These are phyloP conservation scores for Neophaeococcomyces aloes DNA, from an alignment of 2,329 filamentous ascomycete species.

Conservation along the genomic window DNA sequence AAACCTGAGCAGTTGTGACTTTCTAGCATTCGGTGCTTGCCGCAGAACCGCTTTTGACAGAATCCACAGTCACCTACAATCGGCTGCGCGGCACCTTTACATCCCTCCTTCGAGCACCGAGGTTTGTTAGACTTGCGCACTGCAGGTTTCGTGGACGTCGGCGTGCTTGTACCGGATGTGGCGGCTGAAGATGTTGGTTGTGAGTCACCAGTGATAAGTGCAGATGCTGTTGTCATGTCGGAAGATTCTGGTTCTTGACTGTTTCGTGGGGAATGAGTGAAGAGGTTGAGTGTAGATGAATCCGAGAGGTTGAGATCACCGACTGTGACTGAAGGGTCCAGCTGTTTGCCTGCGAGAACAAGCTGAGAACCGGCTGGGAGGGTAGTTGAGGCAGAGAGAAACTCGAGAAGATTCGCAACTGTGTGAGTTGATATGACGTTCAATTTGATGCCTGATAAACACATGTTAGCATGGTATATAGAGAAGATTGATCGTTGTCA, in stretches of 20 bases:
- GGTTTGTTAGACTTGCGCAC: constrained; percentile 41
- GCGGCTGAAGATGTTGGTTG: constrained; percentile 32
- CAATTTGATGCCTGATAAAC: constrained; percentile 43
- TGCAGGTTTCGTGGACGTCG: constrained; percentile 37
- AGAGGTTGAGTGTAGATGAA: constrained; percentile 24
- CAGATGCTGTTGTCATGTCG: constrained; percentile 28
- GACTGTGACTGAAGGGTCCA: constrained; percentile 26
- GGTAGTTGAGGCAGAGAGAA: constrained; percentile 49
- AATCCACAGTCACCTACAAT: constrained; percentile 96
- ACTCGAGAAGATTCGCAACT: constrained; percentile 44
- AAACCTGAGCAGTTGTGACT: constrained; percentile 87
- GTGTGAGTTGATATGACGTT: constrained; percentile 45
- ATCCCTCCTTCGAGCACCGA: constrained; percentile 80
- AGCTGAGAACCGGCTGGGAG: constrained; percentile 43
- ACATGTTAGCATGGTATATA: constrained; percentile 18
- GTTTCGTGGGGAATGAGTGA: constrained; percentile 28
- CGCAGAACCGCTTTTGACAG: constrained; percentile 88
- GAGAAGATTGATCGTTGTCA: constrained; percentile 7
- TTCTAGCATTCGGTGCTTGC: constrained; percentile 86
- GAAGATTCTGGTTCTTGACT: constrained; percentile 9
- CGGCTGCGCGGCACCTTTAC: constrained; percentile 75
- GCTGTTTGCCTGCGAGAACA: constrained; percentile 48
- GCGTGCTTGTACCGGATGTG: constrained; percentile 40
- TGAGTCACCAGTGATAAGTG: constrained; percentile 41
- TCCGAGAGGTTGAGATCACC: constrained; percentile 19